These are phyloP conservation scores for Colletotrichum orchidophilum DNA, from an alignment of 2,329 filamentous ascomycete species.

Conservation along the genomic window DNA sequence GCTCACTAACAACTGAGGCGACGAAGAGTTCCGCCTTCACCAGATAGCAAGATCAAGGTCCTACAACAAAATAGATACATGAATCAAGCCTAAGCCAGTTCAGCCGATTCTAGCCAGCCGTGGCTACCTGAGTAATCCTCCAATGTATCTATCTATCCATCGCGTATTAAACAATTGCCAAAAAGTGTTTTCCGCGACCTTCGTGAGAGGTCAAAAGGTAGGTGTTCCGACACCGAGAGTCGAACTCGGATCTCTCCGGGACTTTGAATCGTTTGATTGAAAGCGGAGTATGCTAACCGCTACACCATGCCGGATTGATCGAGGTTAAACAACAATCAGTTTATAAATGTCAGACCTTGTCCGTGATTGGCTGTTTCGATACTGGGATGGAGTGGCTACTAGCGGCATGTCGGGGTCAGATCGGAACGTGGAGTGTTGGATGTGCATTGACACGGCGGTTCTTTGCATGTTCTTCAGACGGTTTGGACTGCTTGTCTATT, in stretches of 20 bases:
- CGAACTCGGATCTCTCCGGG: constrained; percentile 27
- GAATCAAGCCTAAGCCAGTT: too few species aligned
- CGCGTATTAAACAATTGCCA: too few species aligned
- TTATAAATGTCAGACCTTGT: not conserved
- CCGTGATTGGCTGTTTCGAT: not conserved
- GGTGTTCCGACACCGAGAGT: constrained; percentile 14
- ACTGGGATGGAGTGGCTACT: not conserved
- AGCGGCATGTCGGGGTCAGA: not conserved
- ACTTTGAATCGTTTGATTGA: not conserved
- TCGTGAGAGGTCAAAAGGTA: not conserved
- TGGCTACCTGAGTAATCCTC: too few species aligned
- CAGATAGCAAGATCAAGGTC: too few species aligned
- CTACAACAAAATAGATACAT: too few species aligned
- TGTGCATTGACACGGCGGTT: not conserved
- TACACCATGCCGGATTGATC: constrained; percentile 17
- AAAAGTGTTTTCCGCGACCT: too few species aligned
- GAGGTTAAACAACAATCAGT: fast-evolving
- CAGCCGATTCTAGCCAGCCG: too few species aligned
- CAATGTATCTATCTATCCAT: too few species aligned
- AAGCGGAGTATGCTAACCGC: constrained; percentile 29
- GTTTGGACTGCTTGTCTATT: not conserved
- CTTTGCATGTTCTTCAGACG: not conserved
- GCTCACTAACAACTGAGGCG: too few species aligned
- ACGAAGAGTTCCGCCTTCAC: too few species aligned
- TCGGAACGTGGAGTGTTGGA: too few species aligned